A percentile compares a stretch with the other conserved stretches of the same genome.
These are phyloP conservation scores for Periconia sp. DNA, from an alignment of 2,329 filamentous ascomycete species.

Conservation along the genomic window DNA sequence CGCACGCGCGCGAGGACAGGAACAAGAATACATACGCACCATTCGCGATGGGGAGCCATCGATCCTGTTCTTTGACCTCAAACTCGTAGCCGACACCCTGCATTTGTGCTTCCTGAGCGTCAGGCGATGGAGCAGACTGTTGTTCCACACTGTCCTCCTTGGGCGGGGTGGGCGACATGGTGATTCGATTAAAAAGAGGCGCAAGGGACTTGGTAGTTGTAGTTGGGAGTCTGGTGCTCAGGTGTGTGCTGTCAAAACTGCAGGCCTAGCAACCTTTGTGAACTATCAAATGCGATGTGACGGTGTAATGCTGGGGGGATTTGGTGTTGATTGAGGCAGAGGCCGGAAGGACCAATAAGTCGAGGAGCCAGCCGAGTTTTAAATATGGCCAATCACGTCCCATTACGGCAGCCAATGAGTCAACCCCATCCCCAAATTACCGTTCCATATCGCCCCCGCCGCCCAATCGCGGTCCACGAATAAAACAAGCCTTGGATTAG, in stretches of 20 bases:
- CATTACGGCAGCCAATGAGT: too few species aligned
- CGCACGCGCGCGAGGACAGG: constrained; percentile 12
- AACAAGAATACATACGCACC: constrained; percentile 68
- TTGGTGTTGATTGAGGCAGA: not conserved
- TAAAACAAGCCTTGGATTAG: too few species aligned
- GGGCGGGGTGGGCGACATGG: constrained; percentile 83
- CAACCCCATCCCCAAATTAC: too few species aligned
- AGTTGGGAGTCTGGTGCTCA: not conserved
- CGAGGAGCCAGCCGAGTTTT: too few species aligned
- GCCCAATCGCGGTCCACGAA: too few species aligned
- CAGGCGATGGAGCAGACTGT: constrained; percentile 87
- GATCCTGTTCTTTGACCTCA: constrained; percentile 98
- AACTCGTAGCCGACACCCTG: constrained; percentile 83
- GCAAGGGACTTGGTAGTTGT: constrained; percentile 49
- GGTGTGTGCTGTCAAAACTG: constrained; percentile 16
- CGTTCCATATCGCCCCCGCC: too few species aligned
- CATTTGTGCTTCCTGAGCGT: constrained; percentile 76
- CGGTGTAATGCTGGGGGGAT: not conserved
- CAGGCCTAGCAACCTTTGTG: constrained; percentile 36
- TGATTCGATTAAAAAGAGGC: constrained; percentile 59
- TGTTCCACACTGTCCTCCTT: constrained; percentile 91
- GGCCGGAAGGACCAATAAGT: not conserved
- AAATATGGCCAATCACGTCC: too few species aligned
- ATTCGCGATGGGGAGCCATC: constrained; percentile 99
- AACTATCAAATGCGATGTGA: not conserved